Evolutionary conservation across 78 protist species (phyloP).

Genomic region (Dictyostelium capitatum): DNA sequence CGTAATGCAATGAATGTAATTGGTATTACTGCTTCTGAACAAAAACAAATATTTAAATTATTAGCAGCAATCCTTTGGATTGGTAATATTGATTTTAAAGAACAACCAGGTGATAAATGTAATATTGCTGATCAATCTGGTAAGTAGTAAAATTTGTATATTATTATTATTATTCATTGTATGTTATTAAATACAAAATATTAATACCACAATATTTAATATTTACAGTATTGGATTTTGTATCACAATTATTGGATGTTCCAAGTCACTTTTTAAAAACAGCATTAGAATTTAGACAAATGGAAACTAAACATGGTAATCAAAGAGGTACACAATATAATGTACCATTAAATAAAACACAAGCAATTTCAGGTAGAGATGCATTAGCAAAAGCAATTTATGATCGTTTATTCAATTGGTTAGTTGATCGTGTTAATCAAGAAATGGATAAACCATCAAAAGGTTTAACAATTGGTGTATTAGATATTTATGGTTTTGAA

Average conservation of each 20-base stretch:
- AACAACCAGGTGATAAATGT: conserved; percentile 65
- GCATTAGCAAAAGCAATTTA: conserved; percentile 82
- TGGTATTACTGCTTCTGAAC: conserved; percentile 84
- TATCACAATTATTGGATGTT: conserved; percentile 72
- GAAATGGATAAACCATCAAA: conserved; percentile 69
- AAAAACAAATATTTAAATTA: conserved; percentile 61
- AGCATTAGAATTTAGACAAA: conserved; percentile 63
- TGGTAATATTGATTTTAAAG: conserved; percentile 88
- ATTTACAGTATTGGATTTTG: conserved; percentile 58
- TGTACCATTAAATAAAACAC: conserved; percentile 83
- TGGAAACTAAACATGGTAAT: conserved; percentile 86
- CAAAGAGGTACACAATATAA: conserved; percentile 85
- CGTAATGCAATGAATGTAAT: conserved; percentile 88
- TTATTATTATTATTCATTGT: conserved; percentile 1
- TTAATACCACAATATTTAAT: neutral
- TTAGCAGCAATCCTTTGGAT: conserved; percentile 91
- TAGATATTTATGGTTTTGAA: conserved; percentile 96
- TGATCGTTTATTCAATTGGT: conserved; percentile 79
- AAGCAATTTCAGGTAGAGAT: conserved; percentile 82
- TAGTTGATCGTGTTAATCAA: conserved; percentile 79
- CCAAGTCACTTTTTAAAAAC: conserved; percentile 68
- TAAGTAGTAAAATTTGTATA: neutral
- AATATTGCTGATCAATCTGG: conserved; percentile 41
- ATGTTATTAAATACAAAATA: neutral
- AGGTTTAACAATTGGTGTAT: conserved; percentile 80